phyloP scores from a whole-genome alignment of 148 eudicot species.

The Limonium bicolor region DNA sequence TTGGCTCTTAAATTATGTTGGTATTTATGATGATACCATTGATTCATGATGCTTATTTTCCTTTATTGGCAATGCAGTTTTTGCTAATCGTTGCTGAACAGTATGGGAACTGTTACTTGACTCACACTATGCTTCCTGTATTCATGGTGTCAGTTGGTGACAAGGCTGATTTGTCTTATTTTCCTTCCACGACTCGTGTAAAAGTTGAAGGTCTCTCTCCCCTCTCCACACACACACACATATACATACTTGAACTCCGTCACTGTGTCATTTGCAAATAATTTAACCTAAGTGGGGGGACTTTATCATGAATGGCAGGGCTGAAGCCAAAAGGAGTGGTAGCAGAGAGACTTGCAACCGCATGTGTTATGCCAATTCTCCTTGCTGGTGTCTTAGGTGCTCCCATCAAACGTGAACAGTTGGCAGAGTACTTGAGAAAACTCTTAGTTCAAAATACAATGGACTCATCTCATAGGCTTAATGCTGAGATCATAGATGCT shows the following conservation, averaged over 20 bases:
- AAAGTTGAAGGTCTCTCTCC: slow-evolving; percentile 44
- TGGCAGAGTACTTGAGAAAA: slow-evolving; percentile 57
- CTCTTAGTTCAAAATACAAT: slow-evolving; percentile 43
- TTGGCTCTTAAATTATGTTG: neutral
- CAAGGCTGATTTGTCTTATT: slow-evolving; percentile 42
- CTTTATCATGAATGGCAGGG: slow-evolving; percentile 23
- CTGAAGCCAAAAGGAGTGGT: slow-evolving; percentile 49
- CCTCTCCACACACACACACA: neutral
- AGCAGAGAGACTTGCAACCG: slow-evolving; percentile 63
- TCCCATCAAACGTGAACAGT: slow-evolving; percentile 54
- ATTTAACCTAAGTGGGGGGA: no score
- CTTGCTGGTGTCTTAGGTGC: slow-evolving; percentile 82
- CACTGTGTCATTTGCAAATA: no score
- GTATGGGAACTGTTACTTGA: slow-evolving; percentile 71
- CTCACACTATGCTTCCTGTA: slow-evolving; percentile 73
- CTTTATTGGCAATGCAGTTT: slow-evolving; percentile 48
- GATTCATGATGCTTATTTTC: slow-evolving; percentile 4
- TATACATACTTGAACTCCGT: no score
- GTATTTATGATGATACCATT: neutral
- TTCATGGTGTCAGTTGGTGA: slow-evolving; percentile 84
- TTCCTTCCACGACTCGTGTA: slow-evolving; percentile 44
- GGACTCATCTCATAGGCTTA: slow-evolving; percentile 30
- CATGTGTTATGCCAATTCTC: slow-evolving; percentile 71
- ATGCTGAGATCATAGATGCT: slow-evolving; percentile 46
- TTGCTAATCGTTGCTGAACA: slow-evolving; percentile 52